Base-by-base conservation (phyloP, 2,329 filamentous ascomycete genomes). In the Cordyceps farinosa region DNA sequence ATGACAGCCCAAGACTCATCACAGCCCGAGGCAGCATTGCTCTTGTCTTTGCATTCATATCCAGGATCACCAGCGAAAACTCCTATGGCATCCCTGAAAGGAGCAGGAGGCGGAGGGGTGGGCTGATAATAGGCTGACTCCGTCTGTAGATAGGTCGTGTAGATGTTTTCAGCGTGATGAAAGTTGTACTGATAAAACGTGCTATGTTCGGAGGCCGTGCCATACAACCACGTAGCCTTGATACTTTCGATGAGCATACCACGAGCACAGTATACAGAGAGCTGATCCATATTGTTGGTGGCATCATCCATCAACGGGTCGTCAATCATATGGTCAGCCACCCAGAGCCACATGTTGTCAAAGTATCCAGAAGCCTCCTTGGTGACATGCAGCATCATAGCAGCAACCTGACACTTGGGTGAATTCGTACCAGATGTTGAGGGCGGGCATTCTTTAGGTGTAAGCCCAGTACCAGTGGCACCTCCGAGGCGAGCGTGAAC, bases 401-500 rank as follows among this genome's bases (percentile, higher is more conserved):
- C 87, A 3, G 85, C 85, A n/a, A 83, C 87, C 2, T 83, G 79
- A 71, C 88, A 91, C 4, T 80, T 75, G 2, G 77, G 66, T 48
- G 85, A 83, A 64, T 83, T 80, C 3, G 74, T n/a, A n/a, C n/a
- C 76, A 11, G 74, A 77, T 27, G 40, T 65, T 3, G 75, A 69
- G 42, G 77, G 75, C 3, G 83, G 84, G 64, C 87, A 91, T 22
- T 79, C 83, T 69, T 83, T 78, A 29, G 82, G 82, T 70, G 87
- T 85, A 6, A 92, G 80, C 51, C 86, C 75, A 11, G 88, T 89
- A 38, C 90, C 90, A 3, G 83, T 82, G 22, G 84, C 84, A 30
- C 90, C 90, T 66, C 89, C 90, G 64, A 93, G 82, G 66, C 90
- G 87, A 73, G 89, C 82, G 74, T 93, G 90, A 5, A 85, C 84